phyloP scores from a whole-genome alignment of 192 early-diverging fungal genomes.

The Diversispora epigaea region DNA sequence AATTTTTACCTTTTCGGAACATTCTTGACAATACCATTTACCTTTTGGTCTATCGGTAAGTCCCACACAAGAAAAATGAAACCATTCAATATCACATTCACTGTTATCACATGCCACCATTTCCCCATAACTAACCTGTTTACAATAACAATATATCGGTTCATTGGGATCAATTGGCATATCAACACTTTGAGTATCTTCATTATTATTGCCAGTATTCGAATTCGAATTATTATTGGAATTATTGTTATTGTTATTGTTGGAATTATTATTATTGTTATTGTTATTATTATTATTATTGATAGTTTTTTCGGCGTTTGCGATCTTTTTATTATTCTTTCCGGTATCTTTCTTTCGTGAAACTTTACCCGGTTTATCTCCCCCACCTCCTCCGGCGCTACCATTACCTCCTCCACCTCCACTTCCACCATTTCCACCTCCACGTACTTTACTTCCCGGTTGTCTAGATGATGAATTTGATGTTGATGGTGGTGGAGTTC shows the following conservation, averaged over 20 bases:
- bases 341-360: not conserved
- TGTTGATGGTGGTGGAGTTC: constrained; percentile 4
- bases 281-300: not conserved
- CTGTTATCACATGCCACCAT: constrained; percentile 97
- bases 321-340: not conserved
- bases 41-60: constrained; percentile 86
- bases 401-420: not conserved
- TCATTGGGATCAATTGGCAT: constrained; percentile 95
- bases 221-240: not conserved
- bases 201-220: constrained; percentile 16
- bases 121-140: constrained; percentile 93
- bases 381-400: not conserved
- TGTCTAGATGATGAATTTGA: not conserved
- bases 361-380: not conserved
- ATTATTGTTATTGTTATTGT: not conserved
- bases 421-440: too few species aligned
- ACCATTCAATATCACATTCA: constrained; percentile 98
- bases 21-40: constrained; percentile 93
- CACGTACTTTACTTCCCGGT: not conserved
- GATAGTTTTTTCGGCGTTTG: not conserved
- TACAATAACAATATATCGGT: constrained; percentile 94
- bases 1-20: constrained; percentile 59
- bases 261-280: too few species aligned
- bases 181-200: constrained; percentile 45
- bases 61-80: constrained; percentile 92